Conservation (phyloP, 108 stramenopile species). For the Epipyxis sp. region DNA sequence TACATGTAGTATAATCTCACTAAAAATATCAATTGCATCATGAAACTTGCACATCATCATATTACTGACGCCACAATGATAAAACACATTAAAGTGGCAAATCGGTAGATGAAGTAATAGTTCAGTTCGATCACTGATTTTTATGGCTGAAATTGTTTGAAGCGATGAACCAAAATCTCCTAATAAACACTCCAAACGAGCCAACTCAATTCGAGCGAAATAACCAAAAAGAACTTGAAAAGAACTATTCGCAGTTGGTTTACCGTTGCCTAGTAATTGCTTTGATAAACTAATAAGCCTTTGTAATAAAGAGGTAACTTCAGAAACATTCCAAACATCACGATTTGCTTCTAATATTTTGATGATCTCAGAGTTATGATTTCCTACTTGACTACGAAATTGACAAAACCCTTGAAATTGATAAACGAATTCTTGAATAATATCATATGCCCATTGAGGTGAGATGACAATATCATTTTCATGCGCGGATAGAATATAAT, state of each 20-base stretch:
- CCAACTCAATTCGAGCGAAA: conserved; percentile 82
- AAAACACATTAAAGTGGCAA: conserved; percentile 76
- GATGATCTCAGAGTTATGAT: conserved; percentile 43
- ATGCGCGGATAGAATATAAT: not conserved
- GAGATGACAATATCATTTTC: conserved; percentile 66
- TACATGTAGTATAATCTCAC: not conserved
- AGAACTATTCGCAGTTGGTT: conserved; percentile 12
- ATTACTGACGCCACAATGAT: conserved; percentile 86
- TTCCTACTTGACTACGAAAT: conserved; percentile 70
- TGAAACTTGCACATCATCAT: conserved; percentile 90
- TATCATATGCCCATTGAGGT: conserved; percentile 94
- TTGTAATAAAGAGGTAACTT: not conserved
- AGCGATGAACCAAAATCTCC: conserved; percentile 83
- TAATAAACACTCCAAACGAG: conserved; percentile 88
- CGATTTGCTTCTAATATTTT: not conserved
- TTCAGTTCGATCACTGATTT: conserved; percentile 45
- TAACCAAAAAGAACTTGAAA: conserved; percentile 63
- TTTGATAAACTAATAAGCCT: not conserved
- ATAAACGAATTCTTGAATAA: conserved; percentile 97
- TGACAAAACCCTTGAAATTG: conserved; percentile 97
- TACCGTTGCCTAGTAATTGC: not conserved
- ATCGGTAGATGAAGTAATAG: conserved; percentile 64
- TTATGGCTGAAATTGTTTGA: conserved; percentile 64
- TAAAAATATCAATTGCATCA: conserved; percentile 60
- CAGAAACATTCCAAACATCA: not conserved